Percentiles rank a stretch among this genome's conserved stretches.
phyloP scores from a whole-genome alignment of 2,329 filamentous ascomycete species.

The Alternaria angustiovoidea region DNA sequence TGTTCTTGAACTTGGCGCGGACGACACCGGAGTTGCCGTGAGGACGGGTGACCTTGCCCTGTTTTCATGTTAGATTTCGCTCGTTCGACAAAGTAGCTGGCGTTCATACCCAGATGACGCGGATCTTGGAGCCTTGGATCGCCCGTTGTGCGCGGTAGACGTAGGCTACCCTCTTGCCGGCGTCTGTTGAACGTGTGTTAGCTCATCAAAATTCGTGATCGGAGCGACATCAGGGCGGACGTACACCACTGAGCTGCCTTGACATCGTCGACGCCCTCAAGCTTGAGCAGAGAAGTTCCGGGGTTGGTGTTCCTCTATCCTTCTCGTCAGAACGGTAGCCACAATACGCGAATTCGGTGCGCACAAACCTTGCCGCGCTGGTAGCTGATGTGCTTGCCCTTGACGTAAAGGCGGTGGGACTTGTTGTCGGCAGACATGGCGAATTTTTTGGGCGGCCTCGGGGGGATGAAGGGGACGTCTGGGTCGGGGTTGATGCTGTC shows the following conservation, averaged over 20 bases:
- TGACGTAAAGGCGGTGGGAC: conserved; percentile 53
- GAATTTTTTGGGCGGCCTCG: conserved; percentile 40
- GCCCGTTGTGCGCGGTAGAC: conserved; percentile 97
- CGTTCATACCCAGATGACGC: conserved; percentile 73
- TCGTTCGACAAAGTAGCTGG: background rate
- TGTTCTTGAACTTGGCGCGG: conserved; percentile 95
- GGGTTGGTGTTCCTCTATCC: conserved; percentile 89
- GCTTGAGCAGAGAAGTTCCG: conserved; percentile 93
- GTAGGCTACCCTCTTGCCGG: conserved; percentile 50
- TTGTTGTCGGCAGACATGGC: conserved; percentile 49
- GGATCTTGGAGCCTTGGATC: conserved; percentile 97
- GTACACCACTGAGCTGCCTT: conserved; percentile 81
- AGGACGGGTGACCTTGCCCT: conserved; percentile 83
- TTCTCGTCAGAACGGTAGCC: conserved; percentile 9
- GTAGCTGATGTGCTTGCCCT: conserved; percentile 92
- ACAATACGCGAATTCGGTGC: conserved; percentile 12
- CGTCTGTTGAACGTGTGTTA: background rate
- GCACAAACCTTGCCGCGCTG: conserved; percentile 68
- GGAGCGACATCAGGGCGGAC: background rate
- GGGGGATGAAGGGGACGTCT: conserved; percentile 35
- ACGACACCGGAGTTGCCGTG: conserved; percentile 99
- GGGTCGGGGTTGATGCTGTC: conserved; percentile 42
- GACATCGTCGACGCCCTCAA: conserved; percentile 95
- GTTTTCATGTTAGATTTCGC: background rate
- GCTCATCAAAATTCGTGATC: conserved; percentile 51